Evolutionary conservation across 192 early-diverging fungal species (phyloP).

Genomic region (Oehlia diaphana): DNA sequence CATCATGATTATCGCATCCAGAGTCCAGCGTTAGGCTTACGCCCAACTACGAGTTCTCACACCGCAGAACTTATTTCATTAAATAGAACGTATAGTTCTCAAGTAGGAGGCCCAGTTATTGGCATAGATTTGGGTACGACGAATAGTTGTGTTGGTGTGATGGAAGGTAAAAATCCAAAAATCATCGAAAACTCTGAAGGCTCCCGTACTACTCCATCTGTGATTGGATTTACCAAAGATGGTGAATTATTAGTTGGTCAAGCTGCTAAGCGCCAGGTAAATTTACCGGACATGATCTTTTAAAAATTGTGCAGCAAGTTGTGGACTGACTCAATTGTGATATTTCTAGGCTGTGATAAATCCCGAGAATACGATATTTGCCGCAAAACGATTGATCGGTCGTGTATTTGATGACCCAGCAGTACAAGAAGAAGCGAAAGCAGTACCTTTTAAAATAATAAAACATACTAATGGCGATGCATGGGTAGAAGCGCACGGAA

Average conservation of each 20-base stretch:
- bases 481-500: constrained; percentile 94
- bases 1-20: neutral
- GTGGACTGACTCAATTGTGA: neutral
- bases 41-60: neutral
- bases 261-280: constrained; percentile 91
- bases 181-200: constrained; percentile 99
- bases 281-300: neutral
- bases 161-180: constrained; percentile 96
- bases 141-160: constrained; percentile 99
- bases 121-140: constrained; percentile 99
- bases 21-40: neutral
- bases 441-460: constrained; percentile 93
- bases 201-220: constrained; percentile 93
- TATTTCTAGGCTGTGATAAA: constrained; percentile 81
- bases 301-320: too few relatives aligned
- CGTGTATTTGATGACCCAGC: constrained; percentile 86
- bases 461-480: constrained; percentile 95
- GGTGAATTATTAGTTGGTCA: constrained; percentile 94
- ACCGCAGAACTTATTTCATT: neutral
- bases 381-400: constrained; percentile 96
- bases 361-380: constrained; percentile 97
- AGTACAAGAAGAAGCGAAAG: constrained; percentile 88
- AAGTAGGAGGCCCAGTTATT: constrained; percentile 87
- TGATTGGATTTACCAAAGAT: constrained; percentile 95
- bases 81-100: constrained; percentile 45